Evolutionary conservation across 148 eudicot species (phyloP), one percentile per base, ranked within the genome.

Genomic region (Persicaria maculosa): DNA sequence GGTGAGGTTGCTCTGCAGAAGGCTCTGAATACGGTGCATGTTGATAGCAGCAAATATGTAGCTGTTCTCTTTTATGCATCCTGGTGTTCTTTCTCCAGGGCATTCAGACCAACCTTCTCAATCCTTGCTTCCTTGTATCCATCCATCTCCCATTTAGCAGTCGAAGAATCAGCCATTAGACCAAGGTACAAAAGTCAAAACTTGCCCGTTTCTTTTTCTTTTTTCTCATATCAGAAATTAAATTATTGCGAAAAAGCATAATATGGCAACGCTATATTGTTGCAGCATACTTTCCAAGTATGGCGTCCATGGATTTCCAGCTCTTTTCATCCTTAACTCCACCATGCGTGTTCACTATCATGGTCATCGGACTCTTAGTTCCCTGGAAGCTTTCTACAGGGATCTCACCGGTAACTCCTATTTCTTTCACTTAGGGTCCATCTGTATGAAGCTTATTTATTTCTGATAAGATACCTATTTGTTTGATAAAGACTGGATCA

Each of bases 271-370:
- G 31, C 44, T 64, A 17, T 45, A 54, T 68, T 68, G 73, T 74
- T 77, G 85, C 93, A 94, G 97, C 87, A 84, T 85, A 76, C 90
- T 94, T 40, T 94, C 98, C 1, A 91, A 88, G 79, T 90, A 91
- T 78, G 97, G 98, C 76, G 93, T 94, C 81, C 93, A 87, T 73
- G 98, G 98, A 40, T 94, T 94, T 81, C 98, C 98, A 52, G 85
- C 96, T 74, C 85, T 94, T 75, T 84, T 87, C 79, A 90, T 94
- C 73, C 74, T 89, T 57, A 94, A 91, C 76, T 91, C 98, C 54
- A 94, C 97, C 15, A 81, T 88, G 88, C 93, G 96, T 69, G 83
- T 82, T 79, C 90, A 86, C 25, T 94, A 91, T 81, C 93, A 85
- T 71, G 98, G 98, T 46, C 84, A 96, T 17, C 97, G 98, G 25